Percentiles rank a stretch among this genome's conserved stretches.
These are phyloP conservation scores for Nannochloropsis gaditana DNA, from an alignment of 108 stramenopile genomes.

Conservation along the genomic window DNA sequence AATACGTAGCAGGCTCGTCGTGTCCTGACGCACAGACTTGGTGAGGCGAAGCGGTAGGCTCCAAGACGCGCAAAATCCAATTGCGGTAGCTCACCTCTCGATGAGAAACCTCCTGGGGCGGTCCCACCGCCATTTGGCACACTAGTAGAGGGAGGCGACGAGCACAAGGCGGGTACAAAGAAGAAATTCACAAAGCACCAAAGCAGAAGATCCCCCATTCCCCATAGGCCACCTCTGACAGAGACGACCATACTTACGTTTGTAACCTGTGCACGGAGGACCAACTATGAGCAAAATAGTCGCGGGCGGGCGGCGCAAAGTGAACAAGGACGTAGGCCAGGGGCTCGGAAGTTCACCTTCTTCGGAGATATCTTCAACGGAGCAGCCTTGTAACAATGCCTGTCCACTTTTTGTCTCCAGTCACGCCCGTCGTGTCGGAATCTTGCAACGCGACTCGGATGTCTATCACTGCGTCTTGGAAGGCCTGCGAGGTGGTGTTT, in stretches of 20 bases:
- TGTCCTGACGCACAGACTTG: not conserved
- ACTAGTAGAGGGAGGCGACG: not conserved
- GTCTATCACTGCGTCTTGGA: too few species aligned
- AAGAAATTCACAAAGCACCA: not conserved
- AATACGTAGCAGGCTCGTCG: constrained; percentile 11
- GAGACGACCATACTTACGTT: not conserved
- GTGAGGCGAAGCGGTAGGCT: not conserved
- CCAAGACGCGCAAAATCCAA: not conserved
- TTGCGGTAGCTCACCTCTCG: not conserved
- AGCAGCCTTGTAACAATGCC: too few species aligned
- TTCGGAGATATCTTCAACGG: too few species aligned
- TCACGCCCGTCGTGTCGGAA: too few species aligned
- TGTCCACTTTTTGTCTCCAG: too few species aligned
- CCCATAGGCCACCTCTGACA: not conserved
- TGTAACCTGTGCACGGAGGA: too few species aligned
- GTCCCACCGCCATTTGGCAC: not conserved
- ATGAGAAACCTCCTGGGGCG: constrained; percentile 14
- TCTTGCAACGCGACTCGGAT: too few species aligned
- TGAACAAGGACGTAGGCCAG: too few species aligned
- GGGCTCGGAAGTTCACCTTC: too few species aligned
- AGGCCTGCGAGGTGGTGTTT: too few species aligned
- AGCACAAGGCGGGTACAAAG: not conserved
- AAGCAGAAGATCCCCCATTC: not conserved
- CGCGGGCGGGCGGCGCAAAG: too few species aligned
- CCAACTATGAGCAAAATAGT: too few species aligned